Base-by-base conservation (phyloP, 257 asterid genomes). In the Solanum medicagineum region DNA sequence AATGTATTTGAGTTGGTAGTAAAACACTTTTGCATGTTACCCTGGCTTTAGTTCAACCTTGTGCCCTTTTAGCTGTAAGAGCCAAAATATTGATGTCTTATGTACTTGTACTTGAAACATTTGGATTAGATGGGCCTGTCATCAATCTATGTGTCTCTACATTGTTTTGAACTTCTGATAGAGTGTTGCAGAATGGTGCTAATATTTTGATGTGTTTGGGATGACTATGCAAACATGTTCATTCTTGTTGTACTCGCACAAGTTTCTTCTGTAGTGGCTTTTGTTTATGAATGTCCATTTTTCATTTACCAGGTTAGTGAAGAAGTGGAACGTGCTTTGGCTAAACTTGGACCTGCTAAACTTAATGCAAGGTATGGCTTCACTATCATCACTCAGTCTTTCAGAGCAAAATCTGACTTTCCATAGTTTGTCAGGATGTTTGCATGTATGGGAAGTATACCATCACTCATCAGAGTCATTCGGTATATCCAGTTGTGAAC, bases 261-360 rank as follows among this genome's bases (percentile, higher is more conserved):
- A 77, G 63, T 16, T 53, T 77, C 65, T 77, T 77, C 45, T 6
- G 15, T 51, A 22, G 15, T 77, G 47, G 4, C 47, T 75, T 75
- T 49, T 75, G 45, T 24, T 75, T 53, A 26, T 79, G 83, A 53
- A 26, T 54, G 17, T 15, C 49, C 65, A 9, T 17, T 79, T 53
- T 53, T 54, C 53, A 17, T 83, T 87, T 40, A 81, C 85, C 94
- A 96, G 99, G 99, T 96, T 63, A 96, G 99, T 68, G 99, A 96
- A 88, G 99, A 96, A 92, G 98, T 96, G 70, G 99, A 96, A 89
- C 98, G 98, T 75, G 99, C 99, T 90, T 92, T 96, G 91, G 93
- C 97, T 32, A 96, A 95, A 89, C 86, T 96, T 84, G 97, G 92
- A 77, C 92, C 97, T 85, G 92, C 95, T 85, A 91, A 93, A 89